These are phyloP conservation scores for Wolfiporia cocos DNA, from an alignment of 1,284 basidiomycete genomes.

Conservation along the genomic window DNA sequence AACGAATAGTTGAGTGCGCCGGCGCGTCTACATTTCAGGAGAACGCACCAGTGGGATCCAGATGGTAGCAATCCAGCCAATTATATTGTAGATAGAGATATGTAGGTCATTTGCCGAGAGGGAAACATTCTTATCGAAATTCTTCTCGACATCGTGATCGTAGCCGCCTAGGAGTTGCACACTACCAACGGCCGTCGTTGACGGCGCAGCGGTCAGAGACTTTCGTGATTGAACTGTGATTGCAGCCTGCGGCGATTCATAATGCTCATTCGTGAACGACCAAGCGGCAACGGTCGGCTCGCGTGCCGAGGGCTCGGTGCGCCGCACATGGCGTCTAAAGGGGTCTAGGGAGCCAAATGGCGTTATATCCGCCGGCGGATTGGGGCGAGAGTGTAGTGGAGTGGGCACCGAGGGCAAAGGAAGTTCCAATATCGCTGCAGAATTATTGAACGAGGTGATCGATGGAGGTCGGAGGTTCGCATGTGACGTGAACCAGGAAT, in stretches of 20 bases:
- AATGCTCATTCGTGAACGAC: conserved; percentile 52
- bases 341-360: conserved; percentile 50
- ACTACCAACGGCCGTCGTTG: conserved; percentile 49
- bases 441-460: conserved; percentile 46
- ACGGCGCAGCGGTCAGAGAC: conserved; percentile 33
- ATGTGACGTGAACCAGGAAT: conserved; percentile 70
- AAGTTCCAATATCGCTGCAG: conserved; percentile 35
- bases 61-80: conserved; percentile 58
- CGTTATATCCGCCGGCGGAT: conserved; percentile 33
- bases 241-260: conserved; percentile 23
- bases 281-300: conserved; percentile 54
- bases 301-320: conserved; percentile 55
- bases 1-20: conserved; percentile 8
- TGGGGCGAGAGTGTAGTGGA: conserved; percentile 38
- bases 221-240: conserved; percentile 32
- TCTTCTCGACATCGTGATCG: conserved; percentile 51
- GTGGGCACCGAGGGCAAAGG: conserved; percentile 62
- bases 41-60: conserved; percentile 55
- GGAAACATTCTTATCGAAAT: conserved; percentile 38
- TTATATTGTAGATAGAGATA: conserved; percentile 43
- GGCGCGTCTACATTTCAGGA: not conserved
- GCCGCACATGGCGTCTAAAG: conserved; percentile 51
- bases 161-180: conserved; percentile 61
- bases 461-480: conserved; percentile 50
- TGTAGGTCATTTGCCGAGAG: conserved; percentile 38